phyloP scores from a whole-genome alignment of 371 early-diverging fungal species.

The Cokeromyces recurvatus region DNA sequence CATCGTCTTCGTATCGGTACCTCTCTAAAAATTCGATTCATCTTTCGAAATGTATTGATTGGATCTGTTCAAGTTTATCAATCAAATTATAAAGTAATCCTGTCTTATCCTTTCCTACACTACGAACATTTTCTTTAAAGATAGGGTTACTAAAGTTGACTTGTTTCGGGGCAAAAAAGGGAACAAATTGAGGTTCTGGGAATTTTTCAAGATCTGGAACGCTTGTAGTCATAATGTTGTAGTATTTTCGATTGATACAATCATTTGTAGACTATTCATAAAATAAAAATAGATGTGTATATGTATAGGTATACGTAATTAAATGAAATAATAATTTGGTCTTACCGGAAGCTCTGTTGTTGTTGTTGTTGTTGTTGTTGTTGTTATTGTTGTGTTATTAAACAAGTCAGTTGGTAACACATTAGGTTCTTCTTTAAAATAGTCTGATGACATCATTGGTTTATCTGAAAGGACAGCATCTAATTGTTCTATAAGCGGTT shows the following conservation, averaged over 20 bases:
- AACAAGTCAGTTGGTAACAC: too few species aligned
- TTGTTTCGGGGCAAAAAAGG: constrained; percentile 17
- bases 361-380: constrained; percentile 13
- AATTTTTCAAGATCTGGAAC: constrained; percentile 19
- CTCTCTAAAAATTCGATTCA: constrained; percentile 35
- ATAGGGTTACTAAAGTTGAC: constrained; percentile 15
- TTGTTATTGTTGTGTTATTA: constrained; percentile 11
- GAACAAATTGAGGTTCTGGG: constrained; percentile 13
- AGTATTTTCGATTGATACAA: too few species aligned
- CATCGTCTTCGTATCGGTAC: constrained; percentile 34
- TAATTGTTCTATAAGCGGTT: too few species aligned
- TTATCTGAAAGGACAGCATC: too few species aligned
- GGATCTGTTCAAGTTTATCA: constrained; percentile 30
- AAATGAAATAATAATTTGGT: too few species aligned
- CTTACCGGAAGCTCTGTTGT: constrained; percentile 3
- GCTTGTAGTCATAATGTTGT: neutral
- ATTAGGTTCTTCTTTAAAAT: too few species aligned
- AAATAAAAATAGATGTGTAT: too few species aligned
- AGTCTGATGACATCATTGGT: too few species aligned
- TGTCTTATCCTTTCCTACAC: constrained; percentile 24
- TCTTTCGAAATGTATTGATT: constrained; percentile 26
- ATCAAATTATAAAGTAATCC: constrained; percentile 23
- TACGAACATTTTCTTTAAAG: constrained; percentile 9
- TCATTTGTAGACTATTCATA: too few species aligned
- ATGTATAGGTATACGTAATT: too few species aligned